Evolutionary conservation across 331 rosid genomes (phyloP).

Genomic region (Rosa hybrid): DNA sequence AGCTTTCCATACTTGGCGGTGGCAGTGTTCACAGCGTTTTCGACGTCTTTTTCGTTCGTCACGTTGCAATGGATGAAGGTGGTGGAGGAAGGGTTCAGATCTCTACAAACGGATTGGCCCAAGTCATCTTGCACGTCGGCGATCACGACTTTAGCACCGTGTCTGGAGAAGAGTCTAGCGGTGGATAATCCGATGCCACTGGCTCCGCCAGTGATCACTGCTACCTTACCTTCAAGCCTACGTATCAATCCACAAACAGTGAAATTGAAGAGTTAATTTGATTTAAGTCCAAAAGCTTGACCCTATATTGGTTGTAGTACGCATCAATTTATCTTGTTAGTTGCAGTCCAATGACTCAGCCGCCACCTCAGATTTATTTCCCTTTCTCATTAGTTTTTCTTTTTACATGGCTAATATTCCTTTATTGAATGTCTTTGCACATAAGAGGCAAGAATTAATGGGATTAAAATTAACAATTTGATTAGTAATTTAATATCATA

Average conservation of each 20-base stretch:
- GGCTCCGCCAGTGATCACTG: constrained; percentile 57
- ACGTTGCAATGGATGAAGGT: constrained; percentile 51
- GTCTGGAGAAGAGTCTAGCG: constrained; percentile 42
- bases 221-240: constrained; percentile 64
- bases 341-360: no score
- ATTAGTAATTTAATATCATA: no score
- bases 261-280: no score
- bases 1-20: constrained; percentile 50
- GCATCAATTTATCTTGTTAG: no score
- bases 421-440: no score
- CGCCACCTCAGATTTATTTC: no score
- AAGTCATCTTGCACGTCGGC: constrained; percentile 47
- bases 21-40: constrained; percentile 37
- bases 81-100: background rate
- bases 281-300: no score
- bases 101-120: constrained; percentile 34
- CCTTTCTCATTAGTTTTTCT: no score
- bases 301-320: no score
- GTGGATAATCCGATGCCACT: constrained; percentile 57
- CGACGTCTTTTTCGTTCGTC: constrained; percentile 38
- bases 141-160: constrained; percentile 52
- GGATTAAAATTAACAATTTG: no score
- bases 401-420: no score
- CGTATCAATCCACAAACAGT: background rate
- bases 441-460: no score